phyloP scores from a whole-genome alignment of 495 filamentous ascomycete genomes.

The Xylaria cubensis region DNA sequence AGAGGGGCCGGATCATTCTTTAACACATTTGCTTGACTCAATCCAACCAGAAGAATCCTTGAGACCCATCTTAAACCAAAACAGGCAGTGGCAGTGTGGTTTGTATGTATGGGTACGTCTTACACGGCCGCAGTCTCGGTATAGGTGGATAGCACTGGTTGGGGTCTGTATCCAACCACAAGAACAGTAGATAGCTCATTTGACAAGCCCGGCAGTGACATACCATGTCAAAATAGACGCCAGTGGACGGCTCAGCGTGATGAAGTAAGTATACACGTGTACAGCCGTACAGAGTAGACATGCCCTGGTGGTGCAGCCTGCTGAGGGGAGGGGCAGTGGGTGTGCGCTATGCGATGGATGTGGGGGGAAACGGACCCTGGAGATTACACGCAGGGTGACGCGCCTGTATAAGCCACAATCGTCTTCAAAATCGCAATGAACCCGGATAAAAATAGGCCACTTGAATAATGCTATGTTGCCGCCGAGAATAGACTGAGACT shows the following conservation, averaged over 20 bases:
- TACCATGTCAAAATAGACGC: neutral
- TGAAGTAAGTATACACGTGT: neutral
- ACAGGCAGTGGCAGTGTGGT: conserved; percentile 10
- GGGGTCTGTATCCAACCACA: neutral
- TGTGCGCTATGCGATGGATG: conserved; percentile 10
- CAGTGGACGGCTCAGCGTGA: neutral
- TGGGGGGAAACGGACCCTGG: conserved; percentile 15
- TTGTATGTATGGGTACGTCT: conserved; percentile 12
- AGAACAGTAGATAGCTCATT: neutral
- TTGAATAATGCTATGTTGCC: neutral
- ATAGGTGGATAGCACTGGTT: conserved; percentile 8
- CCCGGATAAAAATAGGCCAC: conserved; percentile 1
- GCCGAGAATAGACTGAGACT: neutral
- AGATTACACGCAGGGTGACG: conserved; percentile 20
- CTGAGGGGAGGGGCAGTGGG: neutral
- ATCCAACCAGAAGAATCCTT: neutral
- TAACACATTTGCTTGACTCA: conserved; percentile 14
- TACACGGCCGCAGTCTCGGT: conserved; percentile 7
- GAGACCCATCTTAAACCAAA: conserved; percentile 13
- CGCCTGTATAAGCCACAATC: conserved; percentile 14
- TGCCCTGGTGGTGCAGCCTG: neutral
- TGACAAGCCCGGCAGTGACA: conserved; percentile 6
- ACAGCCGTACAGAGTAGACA: neutral
- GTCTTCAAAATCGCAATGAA: neutral
- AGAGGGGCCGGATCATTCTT: neutral